Conservation (phyloP, 257 asterid species). For the Ajuga chamaepitys region DNA sequence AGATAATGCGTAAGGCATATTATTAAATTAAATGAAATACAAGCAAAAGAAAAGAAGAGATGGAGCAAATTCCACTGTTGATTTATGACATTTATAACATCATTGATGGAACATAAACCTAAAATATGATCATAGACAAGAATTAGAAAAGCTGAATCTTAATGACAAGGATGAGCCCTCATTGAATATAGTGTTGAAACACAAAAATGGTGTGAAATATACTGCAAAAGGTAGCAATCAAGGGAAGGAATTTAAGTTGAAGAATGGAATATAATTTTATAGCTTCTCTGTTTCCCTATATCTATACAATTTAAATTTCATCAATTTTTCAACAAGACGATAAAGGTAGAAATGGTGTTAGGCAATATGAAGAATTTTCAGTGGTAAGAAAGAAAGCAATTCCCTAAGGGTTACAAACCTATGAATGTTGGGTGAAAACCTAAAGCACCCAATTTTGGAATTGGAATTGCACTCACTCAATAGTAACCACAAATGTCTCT, state of each 20-base stretch:
- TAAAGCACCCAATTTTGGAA: conserved; percentile 26
- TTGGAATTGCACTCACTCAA: conserved; percentile 9
- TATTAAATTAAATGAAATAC: too few relatives aligned
- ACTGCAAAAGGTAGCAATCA: background rate
- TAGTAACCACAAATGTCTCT: conserved; percentile 31
- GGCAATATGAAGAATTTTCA: conserved; percentile 18
- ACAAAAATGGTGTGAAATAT: background rate
- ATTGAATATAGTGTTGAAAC: background rate
- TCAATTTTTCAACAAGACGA: background rate
- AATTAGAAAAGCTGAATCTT: background rate
- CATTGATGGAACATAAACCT: background rate
- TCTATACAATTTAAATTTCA: background rate
- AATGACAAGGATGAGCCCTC: background rate
- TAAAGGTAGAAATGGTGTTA: conserved; percentile 11
- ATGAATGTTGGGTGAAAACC: conserved; percentile 34
- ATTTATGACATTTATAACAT: too few relatives aligned
- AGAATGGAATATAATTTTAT: conserved; percentile 10
- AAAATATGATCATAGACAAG: background rate
- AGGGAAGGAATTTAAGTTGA: background rate
- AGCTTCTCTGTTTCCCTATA: conserved; percentile 12
- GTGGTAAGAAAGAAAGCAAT: conserved; percentile 16
- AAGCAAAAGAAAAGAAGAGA: too few relatives aligned
- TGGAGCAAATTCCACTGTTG: too few relatives aligned
- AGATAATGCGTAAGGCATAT: too few relatives aligned
- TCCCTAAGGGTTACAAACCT: conserved; percentile 35